phyloP scores from a whole-genome alignment of 176 grass and related monocot species.

The Eleusine indica region DNA sequence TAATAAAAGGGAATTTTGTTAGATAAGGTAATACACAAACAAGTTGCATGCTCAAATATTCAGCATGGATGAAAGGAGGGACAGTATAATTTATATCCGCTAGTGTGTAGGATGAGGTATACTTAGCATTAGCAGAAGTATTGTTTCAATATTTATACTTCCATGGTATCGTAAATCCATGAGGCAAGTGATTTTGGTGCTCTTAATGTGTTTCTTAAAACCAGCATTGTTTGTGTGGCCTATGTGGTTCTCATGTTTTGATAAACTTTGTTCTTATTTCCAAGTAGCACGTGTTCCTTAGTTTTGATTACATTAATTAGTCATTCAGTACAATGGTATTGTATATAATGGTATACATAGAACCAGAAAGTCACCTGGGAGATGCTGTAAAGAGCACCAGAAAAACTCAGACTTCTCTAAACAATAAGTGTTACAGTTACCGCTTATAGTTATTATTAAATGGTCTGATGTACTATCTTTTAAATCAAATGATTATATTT shows the following conservation, averaged over 20 bases:
- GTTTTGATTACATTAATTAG: not conserved
- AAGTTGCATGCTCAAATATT: too few relatives aligned
- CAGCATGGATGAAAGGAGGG: not conserved
- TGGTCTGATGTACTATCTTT: too few relatives aligned
- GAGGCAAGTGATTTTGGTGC: not conserved
- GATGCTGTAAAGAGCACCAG: not conserved
- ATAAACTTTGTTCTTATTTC: not conserved
- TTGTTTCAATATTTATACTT: not conserved
- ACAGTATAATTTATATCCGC: not conserved
- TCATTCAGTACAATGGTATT: not conserved
- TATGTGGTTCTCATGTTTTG: not conserved
- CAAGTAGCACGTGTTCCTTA: not conserved
- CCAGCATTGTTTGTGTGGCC: not conserved
- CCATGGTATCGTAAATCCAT: not conserved
- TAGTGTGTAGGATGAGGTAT: not conserved
- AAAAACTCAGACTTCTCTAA: not conserved
- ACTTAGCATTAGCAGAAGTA: not conserved
- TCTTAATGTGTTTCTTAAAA: not conserved
- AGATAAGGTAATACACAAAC: not conserved
- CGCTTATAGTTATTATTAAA: not conserved
- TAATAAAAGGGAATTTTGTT: not conserved
- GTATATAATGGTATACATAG: not conserved
- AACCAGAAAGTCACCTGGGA: not conserved
- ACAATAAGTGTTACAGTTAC: not conserved
- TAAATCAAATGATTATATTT: not conserved